phyloP scores from a whole-genome alignment of 2,329 filamentous ascomycete species.

The Nemania diffusa region DNA sequence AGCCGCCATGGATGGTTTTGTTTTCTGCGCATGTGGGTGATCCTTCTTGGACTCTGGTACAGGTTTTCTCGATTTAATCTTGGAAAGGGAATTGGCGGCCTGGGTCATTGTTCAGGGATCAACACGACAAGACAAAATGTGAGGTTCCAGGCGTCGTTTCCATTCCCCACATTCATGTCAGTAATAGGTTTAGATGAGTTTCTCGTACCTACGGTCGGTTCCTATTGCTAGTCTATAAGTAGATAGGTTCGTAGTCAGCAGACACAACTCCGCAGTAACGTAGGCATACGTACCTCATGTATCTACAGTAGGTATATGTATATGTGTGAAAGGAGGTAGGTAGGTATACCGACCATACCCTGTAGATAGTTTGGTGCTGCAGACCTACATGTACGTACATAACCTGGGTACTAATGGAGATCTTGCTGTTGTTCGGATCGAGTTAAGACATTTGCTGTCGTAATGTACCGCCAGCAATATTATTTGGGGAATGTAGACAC shows the following conservation, averaged over 20 bases:
- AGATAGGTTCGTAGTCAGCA: too few species aligned
- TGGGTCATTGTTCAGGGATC: slow-evolving; percentile 26
- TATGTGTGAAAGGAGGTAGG: too few species aligned
- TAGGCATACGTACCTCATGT: neutral
- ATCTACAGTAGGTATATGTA: too few species aligned
- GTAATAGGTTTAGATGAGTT: slow-evolving; percentile 17
- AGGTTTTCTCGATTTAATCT: slow-evolving; percentile 29
- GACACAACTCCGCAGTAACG: neutral
- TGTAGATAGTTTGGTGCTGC: too few species aligned
- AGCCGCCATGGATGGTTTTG: slow-evolving; percentile 46
- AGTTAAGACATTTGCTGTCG: too few species aligned
- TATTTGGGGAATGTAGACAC: too few species aligned
- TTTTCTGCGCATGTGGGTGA: slow-evolving; percentile 48
- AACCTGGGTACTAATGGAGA: neutral
- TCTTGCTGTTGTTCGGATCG: neutral
- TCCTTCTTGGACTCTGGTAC: slow-evolving; percentile 40
- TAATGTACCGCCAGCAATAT: too few species aligned
- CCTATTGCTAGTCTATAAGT: neutral
- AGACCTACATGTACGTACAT: too few species aligned
- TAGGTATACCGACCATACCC: neutral
- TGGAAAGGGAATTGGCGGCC: slow-evolving; percentile 28
- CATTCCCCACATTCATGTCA: slow-evolving; percentile 21
- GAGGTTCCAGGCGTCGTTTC: slow-evolving; percentile 6
- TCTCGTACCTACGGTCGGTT: neutral
- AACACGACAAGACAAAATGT: slow-evolving; percentile 15